Base-by-base conservation (phyloP, 208 protist genomes). In the Trypanosoma congolense region DNA sequence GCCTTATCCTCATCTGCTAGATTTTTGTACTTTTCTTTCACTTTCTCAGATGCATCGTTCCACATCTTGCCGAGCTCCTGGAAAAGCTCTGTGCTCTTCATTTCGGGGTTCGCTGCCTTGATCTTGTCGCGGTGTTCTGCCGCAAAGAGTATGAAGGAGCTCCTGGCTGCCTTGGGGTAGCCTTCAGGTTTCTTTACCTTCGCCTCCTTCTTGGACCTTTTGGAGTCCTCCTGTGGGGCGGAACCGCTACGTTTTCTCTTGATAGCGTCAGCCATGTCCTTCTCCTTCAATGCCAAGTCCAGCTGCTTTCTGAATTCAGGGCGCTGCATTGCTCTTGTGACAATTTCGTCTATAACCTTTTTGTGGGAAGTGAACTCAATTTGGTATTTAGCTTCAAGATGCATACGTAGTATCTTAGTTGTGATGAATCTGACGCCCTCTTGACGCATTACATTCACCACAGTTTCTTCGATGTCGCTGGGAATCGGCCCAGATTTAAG, bases 1-100 rank as follows among this genome's bases (percentile, higher is more conserved):
- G 71, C 49, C 79, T 96, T 96, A 55, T 92, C 81, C 47, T 80
- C 65, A n/a, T 77, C 80, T 2, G 90, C 76, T 35, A 87, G 44
- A 50, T 80, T 70, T 50, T 72, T 63, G 72, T 90, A 96, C 52
- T 68, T 73, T 5, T 51, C 71, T 72, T 96, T 96, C 31, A 81
- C 76, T 1, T 24, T 50, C 12, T 93, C 84, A 12, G 72, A 70
- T 16, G 73, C 19, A 12, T 56, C 52, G 33, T 70, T 73, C 87
- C 90, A 96, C 54, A 77, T 51, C 48, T 76, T 45, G 10, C 82
- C 83, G 31, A 92, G 50, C 56, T 73, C 70, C 41, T 75, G 77
- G 40, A 80, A 21, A 35, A 96, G 62, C 26, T 93, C 77, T 14
- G 77, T 88, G 35, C 73, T 61, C 52, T 86, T 86, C 50, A 83